phyloP scores from a whole-genome alignment of 106 monocot genomes.

The Dioscorea alata region DNA sequence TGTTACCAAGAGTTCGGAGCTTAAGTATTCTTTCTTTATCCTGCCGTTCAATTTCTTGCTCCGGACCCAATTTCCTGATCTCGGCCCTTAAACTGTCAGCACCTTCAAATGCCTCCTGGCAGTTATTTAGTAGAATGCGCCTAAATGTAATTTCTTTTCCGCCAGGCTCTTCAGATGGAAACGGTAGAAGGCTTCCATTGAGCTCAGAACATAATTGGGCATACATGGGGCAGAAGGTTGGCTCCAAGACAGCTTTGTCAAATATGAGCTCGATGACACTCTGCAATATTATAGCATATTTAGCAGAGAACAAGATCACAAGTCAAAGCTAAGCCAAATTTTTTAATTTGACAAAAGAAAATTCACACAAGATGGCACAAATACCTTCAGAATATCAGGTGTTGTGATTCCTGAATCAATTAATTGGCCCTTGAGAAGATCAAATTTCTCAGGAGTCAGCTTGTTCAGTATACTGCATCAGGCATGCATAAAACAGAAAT shows the following conservation, averaged over 20 bases:
- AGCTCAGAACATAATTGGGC: conserved; percentile 67
- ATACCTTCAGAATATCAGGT: conserved; percentile 67
- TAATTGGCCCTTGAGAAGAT: conserved; percentile 73
- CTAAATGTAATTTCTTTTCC: conserved; percentile 92
- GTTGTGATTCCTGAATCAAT: conserved; percentile 74
- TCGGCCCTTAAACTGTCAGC: conserved; percentile 51
- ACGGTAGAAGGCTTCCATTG: conserved; percentile 40
- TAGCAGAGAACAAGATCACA: not conserved
- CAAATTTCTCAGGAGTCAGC: conserved; percentile 84
- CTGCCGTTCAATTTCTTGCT: conserved; percentile 48
- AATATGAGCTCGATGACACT: conserved; percentile 53
- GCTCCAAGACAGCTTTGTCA: conserved; percentile 77
- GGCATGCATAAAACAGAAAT: too few relatives aligned
- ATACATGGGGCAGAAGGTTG: conserved; percentile 79
- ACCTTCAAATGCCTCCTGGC: conserved; percentile 98
- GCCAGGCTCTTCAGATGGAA: conserved; percentile 55
- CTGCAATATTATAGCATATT: conserved; percentile 15
- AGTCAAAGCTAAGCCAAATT: not conserved
- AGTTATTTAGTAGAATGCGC: conserved; percentile 77
- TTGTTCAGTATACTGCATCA: conserved; percentile 72
- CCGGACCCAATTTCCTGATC: conserved; percentile 44
- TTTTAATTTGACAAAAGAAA: too few relatives aligned
- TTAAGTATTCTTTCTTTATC: conserved; percentile 71
- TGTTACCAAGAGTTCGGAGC: conserved; percentile 76
- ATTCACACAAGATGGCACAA: not conserved